Conservation (phyloP, 345 rosid species). For the Bretschneidera sinensis region DNA sequence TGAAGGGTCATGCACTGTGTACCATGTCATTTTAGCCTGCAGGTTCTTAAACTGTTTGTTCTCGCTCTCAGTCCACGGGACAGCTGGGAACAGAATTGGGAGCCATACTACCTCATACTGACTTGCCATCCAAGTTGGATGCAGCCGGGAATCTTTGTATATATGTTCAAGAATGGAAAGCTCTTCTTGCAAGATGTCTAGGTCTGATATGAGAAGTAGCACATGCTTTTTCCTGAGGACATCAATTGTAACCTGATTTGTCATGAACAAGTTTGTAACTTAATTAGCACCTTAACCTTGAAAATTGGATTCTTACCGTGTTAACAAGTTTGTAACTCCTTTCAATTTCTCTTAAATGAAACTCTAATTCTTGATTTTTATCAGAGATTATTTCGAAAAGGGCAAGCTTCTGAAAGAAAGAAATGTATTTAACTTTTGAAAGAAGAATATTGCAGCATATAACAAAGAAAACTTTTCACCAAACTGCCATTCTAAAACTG, state of each 20-base stretch:
- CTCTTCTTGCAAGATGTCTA: constrained; percentile 53
- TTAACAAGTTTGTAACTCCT: too few species aligned
- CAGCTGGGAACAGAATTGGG: constrained; percentile 48
- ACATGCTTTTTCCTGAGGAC: constrained; percentile 65
- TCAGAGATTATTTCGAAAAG: too few species aligned
- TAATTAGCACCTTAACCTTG: too few species aligned
- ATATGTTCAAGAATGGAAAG: constrained; percentile 44
- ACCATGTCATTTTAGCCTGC: constrained; percentile 72
- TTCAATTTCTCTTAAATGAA: too few species aligned
- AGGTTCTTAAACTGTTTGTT: constrained; percentile 44
- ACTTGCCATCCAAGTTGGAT: constrained; percentile 25
- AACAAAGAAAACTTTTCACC: too few species aligned
- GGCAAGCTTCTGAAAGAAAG: too few species aligned
- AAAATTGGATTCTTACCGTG: too few species aligned
- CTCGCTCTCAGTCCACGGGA: constrained; percentile 36
- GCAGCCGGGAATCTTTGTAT: constrained; percentile 43
- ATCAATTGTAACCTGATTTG: constrained; percentile 55
- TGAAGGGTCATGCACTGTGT: constrained; percentile 52
- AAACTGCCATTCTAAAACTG: too few species aligned
- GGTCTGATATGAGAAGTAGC: constrained; percentile 64
- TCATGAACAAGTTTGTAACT: too few species aligned
- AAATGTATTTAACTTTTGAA: too few species aligned
- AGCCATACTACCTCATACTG: constrained; percentile 79
- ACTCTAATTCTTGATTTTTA: too few species aligned
- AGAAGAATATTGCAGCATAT: too few species aligned